These are phyloP conservation scores for Allomyces javanicus DNA, from an alignment of 192 early-diverging fungal genomes.

Conservation along the genomic window DNA sequence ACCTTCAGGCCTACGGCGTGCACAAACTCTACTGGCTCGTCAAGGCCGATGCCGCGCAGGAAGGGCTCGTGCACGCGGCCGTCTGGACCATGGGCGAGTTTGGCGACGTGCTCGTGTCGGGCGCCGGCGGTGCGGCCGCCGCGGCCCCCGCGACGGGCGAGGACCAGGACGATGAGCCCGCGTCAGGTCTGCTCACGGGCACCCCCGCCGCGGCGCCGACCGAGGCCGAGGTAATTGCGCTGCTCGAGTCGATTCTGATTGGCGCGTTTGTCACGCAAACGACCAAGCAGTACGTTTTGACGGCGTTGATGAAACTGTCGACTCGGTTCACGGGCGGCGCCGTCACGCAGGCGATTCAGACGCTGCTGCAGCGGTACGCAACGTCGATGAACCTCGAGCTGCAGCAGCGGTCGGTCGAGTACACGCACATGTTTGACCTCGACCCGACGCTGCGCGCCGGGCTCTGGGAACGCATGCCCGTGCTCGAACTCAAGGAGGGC, in stretches of 20 bases:
- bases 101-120: slow-evolving; percentile 65
- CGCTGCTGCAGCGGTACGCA: slow-evolving; percentile 35
- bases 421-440: slow-evolving; percentile 49
- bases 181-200: slow-evolving; percentile 1
- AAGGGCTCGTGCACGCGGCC: slow-evolving; percentile 69
- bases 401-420: slow-evolving; percentile 90
- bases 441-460: slow-evolving; percentile 49
- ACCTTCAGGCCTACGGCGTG: slow-evolving; percentile 75
- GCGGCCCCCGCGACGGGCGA: not conserved
- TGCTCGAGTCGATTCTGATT: slow-evolving; percentile 52
- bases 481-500: slow-evolving; percentile 41
- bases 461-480: slow-evolving; percentile 86
- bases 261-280: slow-evolving; percentile 61
- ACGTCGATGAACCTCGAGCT: slow-evolving; percentile 72
- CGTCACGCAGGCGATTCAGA: slow-evolving; percentile 29
- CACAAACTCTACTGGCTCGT: slow-evolving; percentile 74
- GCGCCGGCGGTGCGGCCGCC: not conserved
- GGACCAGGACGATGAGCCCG: slow-evolving; percentile 1
- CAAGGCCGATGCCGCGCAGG: slow-evolving; percentile 52
- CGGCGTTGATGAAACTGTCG: slow-evolving; percentile 71
- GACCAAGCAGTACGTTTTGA: slow-evolving; percentile 67
- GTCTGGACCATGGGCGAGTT: slow-evolving; percentile 95
- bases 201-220: slow-evolving; percentile 19
- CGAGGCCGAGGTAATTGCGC: slow-evolving; percentile 50
- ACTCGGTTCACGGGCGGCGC: slow-evolving; percentile 44